phyloP scores from a whole-genome alignment of 352 stramenopile species.

The Phytophthora pseudosyringae region DNA sequence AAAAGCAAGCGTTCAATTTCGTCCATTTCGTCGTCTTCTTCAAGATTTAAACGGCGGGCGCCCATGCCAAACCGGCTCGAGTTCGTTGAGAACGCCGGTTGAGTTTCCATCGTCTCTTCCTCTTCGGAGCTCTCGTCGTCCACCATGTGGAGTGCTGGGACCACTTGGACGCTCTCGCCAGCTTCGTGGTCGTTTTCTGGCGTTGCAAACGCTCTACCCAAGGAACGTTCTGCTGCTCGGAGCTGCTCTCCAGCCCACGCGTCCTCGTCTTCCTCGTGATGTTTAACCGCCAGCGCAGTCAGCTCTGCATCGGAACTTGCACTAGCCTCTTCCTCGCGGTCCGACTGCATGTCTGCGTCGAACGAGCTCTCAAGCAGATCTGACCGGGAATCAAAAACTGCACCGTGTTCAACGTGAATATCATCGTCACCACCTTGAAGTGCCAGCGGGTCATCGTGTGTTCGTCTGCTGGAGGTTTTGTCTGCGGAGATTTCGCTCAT shows the following conservation, averaged over 20 bases:
- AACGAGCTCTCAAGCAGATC: slow-evolving; percentile 26
- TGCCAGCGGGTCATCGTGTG: neutral
- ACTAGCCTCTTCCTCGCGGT: slow-evolving; percentile 13
- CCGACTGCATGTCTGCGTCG: slow-evolving; percentile 9
- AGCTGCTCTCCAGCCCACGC: slow-evolving; percentile 33
- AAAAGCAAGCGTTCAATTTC: slow-evolving; percentile 33
- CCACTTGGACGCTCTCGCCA: neutral
- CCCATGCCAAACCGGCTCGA: slow-evolving; percentile 22
- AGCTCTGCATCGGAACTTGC: neutral
- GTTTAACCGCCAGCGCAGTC: slow-evolving; percentile 3
- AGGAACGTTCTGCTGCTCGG: slow-evolving; percentile 15
- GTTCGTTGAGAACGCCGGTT: slow-evolving; percentile 4
- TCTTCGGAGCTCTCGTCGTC: slow-evolving; percentile 33
- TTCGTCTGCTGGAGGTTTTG: neutral
- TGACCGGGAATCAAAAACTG: neutral
- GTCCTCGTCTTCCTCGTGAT: slow-evolving; percentile 13
- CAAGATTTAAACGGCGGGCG: slow-evolving; percentile 15
- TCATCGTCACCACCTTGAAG: slow-evolving; percentile 7
- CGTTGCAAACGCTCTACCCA: neutral
- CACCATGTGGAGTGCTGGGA: slow-evolving; percentile 12
- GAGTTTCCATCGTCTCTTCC: slow-evolving; percentile 25
- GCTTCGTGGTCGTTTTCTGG: neutral
- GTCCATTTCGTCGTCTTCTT: slow-evolving; percentile 44
- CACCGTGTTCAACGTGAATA: slow-evolving; percentile 1
- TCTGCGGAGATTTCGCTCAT: neutral